phyloP scores from a whole-genome alignment of 2,329 filamentous ascomycete genomes.

The Elsinoe arachidis region DNA sequence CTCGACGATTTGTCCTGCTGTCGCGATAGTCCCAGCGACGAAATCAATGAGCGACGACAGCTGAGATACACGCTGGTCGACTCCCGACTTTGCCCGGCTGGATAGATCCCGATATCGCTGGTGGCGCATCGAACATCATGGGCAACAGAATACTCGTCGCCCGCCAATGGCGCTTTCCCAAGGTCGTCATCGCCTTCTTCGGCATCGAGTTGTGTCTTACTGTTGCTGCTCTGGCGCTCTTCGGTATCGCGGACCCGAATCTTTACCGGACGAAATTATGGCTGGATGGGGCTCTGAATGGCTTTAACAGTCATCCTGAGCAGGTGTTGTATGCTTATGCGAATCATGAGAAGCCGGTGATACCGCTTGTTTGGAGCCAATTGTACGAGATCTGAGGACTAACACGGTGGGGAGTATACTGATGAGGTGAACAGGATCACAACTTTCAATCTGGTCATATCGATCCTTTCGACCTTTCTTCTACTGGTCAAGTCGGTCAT shows the following conservation, averaged over 20 bases:
- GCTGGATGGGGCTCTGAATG: conserved; percentile 60
- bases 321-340: conserved; percentile 64
- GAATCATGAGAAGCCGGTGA: conserved; percentile 51
- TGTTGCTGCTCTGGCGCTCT: conserved; percentile 59
- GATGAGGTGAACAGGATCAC: conserved; percentile 50
- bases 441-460: conserved; percentile 67
- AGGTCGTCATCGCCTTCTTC: conserved; percentile 49
- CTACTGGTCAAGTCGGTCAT: conserved; percentile 61
- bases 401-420: not conserved
- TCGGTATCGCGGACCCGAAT: conserved; percentile 64
- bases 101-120: not conserved
- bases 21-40: not conserved
- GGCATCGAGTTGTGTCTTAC: conserved; percentile 56
- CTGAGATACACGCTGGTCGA: not conserved
- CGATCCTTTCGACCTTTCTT: conserved; percentile 67
- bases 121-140: not conserved
- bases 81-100: not conserved
- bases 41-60: not conserved
- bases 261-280: conserved; percentile 64
- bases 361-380: conserved; percentile 64
- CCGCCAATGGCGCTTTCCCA: conserved; percentile 46
- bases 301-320: conserved; percentile 65
- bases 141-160: conserved; percentile 30
- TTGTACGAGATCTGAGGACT: conserved; percentile 45
- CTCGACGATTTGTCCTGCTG: not conserved